Evolutionary conservation across 2,329 filamentous ascomycete species (phyloP).

Genomic region (Sporothrix brasiliensis): DNA sequence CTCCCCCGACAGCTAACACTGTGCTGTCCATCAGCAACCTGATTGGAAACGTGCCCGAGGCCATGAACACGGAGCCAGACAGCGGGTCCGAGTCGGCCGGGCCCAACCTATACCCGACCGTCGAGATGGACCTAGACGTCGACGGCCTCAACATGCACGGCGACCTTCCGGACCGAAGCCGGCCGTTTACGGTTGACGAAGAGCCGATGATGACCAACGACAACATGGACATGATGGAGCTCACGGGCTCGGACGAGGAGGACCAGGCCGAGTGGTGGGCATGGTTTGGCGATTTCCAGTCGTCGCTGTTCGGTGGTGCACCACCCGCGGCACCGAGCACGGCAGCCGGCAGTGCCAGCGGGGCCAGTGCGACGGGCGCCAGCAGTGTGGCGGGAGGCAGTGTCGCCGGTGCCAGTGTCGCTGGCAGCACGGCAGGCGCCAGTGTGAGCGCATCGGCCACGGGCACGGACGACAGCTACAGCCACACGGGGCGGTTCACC

Average conservation of each 20-base stretch:
- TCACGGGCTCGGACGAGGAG: constrained; percentile 20
- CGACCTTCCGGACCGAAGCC: constrained; percentile 12
- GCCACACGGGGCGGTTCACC: neutral
- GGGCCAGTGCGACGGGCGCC: neutral
- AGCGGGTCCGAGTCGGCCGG: constrained; percentile 3
- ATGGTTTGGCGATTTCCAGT: constrained; percentile 33
- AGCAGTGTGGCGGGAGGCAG: neutral
- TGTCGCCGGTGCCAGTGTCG: neutral
- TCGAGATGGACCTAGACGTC: constrained; percentile 31
- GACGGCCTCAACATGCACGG: neutral
- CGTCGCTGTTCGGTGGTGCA: constrained; percentile 25
- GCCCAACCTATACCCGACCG: neutral
- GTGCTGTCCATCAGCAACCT: constrained; percentile 31
- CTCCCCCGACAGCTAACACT: constrained; percentile 14
- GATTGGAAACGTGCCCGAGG: constrained; percentile 29
- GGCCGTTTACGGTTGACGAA: constrained; percentile 13
- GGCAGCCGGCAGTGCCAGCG: constrained; percentile 19
- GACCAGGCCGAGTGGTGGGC: constrained; percentile 36
- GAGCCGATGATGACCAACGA: constrained; percentile 19
- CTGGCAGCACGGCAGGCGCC: neutral
- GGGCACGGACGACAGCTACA: neutral
- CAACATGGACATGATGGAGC: constrained; percentile 27
- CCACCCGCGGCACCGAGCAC: constrained; percentile 14
- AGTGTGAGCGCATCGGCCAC: constrained; percentile 1
- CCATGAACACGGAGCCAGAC: constrained; percentile 16